Percentiles rank a stretch among this genome's conserved stretches.
Conservation (phyloP, 2,329 filamentous ascomycete species). For the Chrysosporium queenslandicum region DNA sequence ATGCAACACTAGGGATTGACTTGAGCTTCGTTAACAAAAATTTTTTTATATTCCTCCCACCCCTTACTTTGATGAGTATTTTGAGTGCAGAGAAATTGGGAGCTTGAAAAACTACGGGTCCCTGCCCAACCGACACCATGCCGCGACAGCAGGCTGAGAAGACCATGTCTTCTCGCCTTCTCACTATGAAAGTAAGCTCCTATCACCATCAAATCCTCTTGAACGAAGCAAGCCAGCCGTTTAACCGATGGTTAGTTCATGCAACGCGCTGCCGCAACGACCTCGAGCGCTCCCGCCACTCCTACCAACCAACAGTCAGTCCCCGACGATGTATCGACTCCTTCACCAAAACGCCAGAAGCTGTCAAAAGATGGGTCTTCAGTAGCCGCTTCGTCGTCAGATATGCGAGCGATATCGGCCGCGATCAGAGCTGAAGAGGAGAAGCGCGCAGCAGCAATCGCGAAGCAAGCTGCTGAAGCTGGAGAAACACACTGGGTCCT, state of each 20-base stretch:
- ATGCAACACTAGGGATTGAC: too few relatives aligned
- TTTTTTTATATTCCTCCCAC: too few relatives aligned
- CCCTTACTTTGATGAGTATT: too few relatives aligned
- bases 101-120: background rate
- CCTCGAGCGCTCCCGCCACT: slow-evolving; percentile 40
- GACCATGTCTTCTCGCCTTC: slow-evolving; percentile 73
- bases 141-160: slow-evolving; percentile 43
- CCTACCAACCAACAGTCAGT: slow-evolving; percentile 39
- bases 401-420: slow-evolving; percentile 33
- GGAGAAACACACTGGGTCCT: slow-evolving; percentile 39
- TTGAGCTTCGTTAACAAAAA: too few relatives aligned
- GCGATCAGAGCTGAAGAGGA: slow-evolving; percentile 35
- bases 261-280: slow-evolving; percentile 67
- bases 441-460: slow-evolving; percentile 32
- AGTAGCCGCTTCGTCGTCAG: slow-evolving; percentile 22
- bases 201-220: slow-evolving; percentile 2
- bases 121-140: slow-evolving; percentile 10
- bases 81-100: background rate
- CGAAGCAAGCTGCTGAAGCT: slow-evolving; percentile 34
- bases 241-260: slow-evolving; percentile 54
- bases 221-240: background rate
- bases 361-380: slow-evolving; percentile 21
- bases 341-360: slow-evolving; percentile 31
- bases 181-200: slow-evolving; percentile 66
- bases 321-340: slow-evolving; percentile 35